phyloP scores from a whole-genome alignment of 108 stramenopile genomes.

The Parmales sp. region DNA sequence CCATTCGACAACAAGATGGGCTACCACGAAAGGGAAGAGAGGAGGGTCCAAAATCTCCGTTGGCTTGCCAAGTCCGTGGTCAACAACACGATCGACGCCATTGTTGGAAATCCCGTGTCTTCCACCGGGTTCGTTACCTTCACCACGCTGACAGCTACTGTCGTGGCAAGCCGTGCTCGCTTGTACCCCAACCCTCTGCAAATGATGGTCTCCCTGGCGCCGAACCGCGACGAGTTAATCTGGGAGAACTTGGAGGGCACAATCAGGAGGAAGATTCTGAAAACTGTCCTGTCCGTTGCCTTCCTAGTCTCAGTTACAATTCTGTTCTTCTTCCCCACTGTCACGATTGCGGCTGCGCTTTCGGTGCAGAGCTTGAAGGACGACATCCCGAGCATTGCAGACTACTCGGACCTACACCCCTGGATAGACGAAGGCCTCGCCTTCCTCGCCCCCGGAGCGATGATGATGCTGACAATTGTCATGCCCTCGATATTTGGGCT shows the following conservation, averaged over 20 bases:
- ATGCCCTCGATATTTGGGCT: conserved; percentile 1
- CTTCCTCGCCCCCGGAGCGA: neutral
- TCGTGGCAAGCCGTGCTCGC: neutral
- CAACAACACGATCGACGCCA: neutral
- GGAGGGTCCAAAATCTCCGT: neutral
- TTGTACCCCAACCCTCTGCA: neutral
- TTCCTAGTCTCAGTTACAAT: neutral
- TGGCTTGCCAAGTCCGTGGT: conserved; percentile 9
- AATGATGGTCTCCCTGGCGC: neutral
- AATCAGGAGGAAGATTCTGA: neutral
- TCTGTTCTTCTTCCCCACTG: neutral
- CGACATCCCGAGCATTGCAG: neutral
- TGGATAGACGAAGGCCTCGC: neutral
- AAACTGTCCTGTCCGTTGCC: neutral
- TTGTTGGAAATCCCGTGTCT: neutral
- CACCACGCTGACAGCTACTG: neutral
- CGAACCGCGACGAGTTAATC: neutral
- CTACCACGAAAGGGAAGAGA: neutral
- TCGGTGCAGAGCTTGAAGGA: neutral
- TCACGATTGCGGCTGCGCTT: neutral
- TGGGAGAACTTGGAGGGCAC: conserved; percentile 2
- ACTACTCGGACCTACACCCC: neutral
- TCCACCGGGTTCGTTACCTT: conserved; percentile 11
- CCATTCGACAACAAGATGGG: too few relatives aligned
- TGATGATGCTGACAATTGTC: neutral